Conservation (phyloP, 1,139 yeast species). For the Neolecta irregularis region DNA sequence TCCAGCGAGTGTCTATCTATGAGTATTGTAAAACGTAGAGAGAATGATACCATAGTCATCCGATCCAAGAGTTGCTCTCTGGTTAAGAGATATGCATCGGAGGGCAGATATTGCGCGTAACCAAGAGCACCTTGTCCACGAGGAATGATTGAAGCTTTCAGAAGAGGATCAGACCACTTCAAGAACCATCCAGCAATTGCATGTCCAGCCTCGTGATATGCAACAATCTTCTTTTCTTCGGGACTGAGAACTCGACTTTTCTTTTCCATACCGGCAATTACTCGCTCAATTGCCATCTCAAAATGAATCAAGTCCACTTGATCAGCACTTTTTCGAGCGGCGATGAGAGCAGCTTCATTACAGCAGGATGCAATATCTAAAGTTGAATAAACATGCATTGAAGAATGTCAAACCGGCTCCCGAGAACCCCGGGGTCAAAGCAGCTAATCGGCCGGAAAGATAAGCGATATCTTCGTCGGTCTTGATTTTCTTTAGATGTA, state of each 20-base stretch:
- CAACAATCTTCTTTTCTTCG: conserved; percentile 77
- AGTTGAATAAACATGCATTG: background rate
- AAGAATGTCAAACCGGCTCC: conserved; percentile 43
- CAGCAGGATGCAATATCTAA: conserved; percentile 84
- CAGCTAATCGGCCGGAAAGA: conserved; percentile 76
- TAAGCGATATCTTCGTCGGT: conserved; percentile 35
- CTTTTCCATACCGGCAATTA: conserved; percentile 89
- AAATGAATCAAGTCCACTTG: conserved; percentile 62
- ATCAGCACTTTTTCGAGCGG: conserved; percentile 69
- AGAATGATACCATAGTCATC: conserved; percentile 96
- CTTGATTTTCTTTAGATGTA: conserved; percentile 58
- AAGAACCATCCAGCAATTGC: conserved; percentile 96
- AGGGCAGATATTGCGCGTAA: conserved; percentile 90
- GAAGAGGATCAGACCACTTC: conserved; percentile 75
- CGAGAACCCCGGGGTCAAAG: conserved; percentile 91
- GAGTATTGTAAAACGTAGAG: no score
- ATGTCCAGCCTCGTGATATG: conserved; percentile 97
- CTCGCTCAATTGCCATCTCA: conserved; percentile 93
- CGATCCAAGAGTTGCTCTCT: conserved; percentile 69
- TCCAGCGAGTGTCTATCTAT: conserved; percentile 88
- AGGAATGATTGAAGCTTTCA: conserved; percentile 91
- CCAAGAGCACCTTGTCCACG: conserved; percentile 95
- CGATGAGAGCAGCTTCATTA: conserved; percentile 92
- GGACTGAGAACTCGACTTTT: conserved; percentile 68
- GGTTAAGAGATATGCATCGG: conserved; percentile 65